These are phyloP conservation scores for Aspergillus sp. DNA, from an alignment of 2,329 filamentous ascomycete genomes.

Conservation along the genomic window DNA sequence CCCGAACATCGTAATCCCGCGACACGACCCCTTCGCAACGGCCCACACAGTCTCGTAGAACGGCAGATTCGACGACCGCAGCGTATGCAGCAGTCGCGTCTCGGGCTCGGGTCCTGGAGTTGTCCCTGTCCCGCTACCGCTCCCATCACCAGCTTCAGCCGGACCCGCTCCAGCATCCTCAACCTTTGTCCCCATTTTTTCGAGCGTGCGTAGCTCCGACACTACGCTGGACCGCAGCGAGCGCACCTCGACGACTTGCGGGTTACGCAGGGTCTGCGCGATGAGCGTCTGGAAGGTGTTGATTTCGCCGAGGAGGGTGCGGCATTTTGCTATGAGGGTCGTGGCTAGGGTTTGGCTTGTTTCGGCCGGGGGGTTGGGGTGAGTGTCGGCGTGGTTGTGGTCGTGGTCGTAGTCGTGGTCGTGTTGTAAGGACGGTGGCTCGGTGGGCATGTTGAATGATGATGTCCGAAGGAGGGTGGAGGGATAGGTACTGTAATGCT, in stretches of 20 bases:
- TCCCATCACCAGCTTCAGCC: constrained; percentile 9
- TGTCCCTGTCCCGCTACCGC: no score
- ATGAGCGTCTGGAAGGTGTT: constrained; percentile 37
- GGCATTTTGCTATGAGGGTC: constrained; percentile 30
- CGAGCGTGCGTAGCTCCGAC: constrained; percentile 40
- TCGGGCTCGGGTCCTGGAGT: constrained; percentile 18
- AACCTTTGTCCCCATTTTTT: constrained; percentile 31
- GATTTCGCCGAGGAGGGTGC: constrained; percentile 36
- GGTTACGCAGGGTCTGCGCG: constrained; percentile 31
- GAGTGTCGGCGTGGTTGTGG: not conserved
- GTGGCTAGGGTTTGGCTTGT: constrained; percentile 16
- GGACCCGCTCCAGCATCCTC: constrained; percentile 8
- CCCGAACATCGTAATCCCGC: constrained; percentile 48
- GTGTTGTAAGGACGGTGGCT: no score
- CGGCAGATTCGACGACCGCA: constrained; percentile 56
- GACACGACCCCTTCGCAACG: constrained; percentile 47
- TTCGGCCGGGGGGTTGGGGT: constrained; percentile 1
- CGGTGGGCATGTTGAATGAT: no score
- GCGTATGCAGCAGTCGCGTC: constrained; percentile 41
- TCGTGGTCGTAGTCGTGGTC: no score
- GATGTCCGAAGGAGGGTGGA: no score
- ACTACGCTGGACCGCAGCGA: constrained; percentile 40
- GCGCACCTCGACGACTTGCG: constrained; percentile 41
- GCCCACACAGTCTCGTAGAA: constrained; percentile 58
- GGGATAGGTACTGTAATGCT: no score